Base-by-base conservation (phyloP, 257 asterid species). In the Schizonepeta tenuifolia region DNA sequence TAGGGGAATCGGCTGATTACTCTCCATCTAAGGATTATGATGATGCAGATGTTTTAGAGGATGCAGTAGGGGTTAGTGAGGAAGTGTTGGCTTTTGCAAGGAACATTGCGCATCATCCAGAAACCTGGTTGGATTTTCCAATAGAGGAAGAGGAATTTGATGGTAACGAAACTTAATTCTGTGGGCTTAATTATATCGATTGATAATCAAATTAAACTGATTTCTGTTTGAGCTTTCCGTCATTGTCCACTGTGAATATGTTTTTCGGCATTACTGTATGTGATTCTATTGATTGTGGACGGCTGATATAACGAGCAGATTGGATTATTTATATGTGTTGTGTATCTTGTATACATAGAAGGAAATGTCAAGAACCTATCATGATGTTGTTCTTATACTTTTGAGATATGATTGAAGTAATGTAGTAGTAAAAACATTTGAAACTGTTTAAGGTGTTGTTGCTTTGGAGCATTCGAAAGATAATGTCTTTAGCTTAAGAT, bases 41-140 rank as follows among this genome's bases (percentile, higher is more conserved):
- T 38, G 76, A 77, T 38, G 21, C 59, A 9, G 72, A 71, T 79
- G 22, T 50, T 14, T 43, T 83, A 5, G 90, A 61, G 56, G 86
- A 78, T 24, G 99, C 90, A 5, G 83, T 87, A 50, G 99, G 99
- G 72, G 82, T 95, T 62, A 95, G 96, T 2, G 98, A 87, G 73
- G 99, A 95, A 81, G 92, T 79, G 2, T 70, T 92, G 90, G 86
- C 91, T 40, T 95, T 95, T 28, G 96, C 97, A 10, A 88, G 70
- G 80, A 88, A 95, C 73, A 92, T 93, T 49, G 99, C 97, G 24
- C 99, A 88, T 87, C 99, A 95, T 81, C 98, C 99, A 0, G 99
- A 95, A 87, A 95, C 99, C 36, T 95, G 98, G 99, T 78, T 95
- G 88, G 97, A 95, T 87, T 95, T 92, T 75, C 98, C 99, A 0